These are phyloP conservation scores for Rhodofomes roseus DNA, from an alignment of 1,284 basidiomycete species.

Conservation along the genomic window DNA sequence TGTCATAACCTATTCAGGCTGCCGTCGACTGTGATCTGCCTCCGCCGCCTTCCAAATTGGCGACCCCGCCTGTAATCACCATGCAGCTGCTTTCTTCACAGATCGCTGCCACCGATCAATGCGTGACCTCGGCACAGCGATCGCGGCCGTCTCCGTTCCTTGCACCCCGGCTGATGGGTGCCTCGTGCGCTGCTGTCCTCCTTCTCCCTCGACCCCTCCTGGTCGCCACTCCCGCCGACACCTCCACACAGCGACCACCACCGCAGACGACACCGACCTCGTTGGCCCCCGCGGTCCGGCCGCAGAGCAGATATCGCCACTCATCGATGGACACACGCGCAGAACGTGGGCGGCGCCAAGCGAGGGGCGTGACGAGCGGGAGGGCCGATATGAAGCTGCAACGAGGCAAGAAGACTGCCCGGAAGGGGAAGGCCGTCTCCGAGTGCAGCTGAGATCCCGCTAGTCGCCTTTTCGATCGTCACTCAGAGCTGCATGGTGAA, in stretches of 20 bases:
- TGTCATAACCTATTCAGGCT: not conserved
- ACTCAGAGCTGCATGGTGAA: not conserved
- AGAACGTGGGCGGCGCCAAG: not conserved
- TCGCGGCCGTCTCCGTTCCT: not conserved
- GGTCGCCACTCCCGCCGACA: not conserved
- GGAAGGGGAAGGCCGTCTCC: not conserved
- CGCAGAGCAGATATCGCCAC: not conserved
- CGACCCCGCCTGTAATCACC: too few species aligned
- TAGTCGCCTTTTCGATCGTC: not conserved
- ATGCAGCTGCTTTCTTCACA: too few species aligned
- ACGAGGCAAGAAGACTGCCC: not conserved
- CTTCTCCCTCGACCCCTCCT: not conserved
- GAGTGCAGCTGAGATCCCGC: not conserved
- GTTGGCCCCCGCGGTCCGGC: not conserved
- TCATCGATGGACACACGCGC: conserved; percentile 1
- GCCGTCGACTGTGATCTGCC: not conserved
- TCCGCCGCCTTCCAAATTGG: not conserved
- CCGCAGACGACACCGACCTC: not conserved
- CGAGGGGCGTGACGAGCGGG: not conserved
- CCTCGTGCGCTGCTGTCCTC: not conserved
- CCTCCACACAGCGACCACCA: not conserved
- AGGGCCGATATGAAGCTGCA: not conserved
- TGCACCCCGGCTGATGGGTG: not conserved
- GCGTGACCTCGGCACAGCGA: not conserved
- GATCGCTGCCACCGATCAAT: not conserved